Base-by-base conservation (phyloP, 2,329 filamentous ascomycete species). In the Calonectria hongkongensis region DNA sequence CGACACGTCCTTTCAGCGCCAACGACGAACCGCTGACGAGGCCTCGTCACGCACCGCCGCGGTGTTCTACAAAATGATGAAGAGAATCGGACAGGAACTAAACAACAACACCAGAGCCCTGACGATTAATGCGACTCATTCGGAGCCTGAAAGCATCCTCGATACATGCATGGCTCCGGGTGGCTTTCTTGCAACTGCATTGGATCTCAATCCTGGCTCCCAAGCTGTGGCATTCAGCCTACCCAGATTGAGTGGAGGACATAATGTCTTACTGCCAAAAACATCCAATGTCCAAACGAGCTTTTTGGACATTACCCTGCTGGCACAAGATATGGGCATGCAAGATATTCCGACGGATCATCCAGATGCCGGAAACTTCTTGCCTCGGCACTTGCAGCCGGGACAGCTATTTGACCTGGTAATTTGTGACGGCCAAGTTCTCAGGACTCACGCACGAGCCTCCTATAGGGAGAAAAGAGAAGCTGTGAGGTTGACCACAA, bases 151-250 rank as follows among this genome's bases (percentile, higher is more conserved):
- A 4, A 58, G 54, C 10, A 82, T 91, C 25, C 85, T 92, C 1
- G 89, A 92, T 74, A 83, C 90, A 73, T 90, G 89, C 78, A 87
- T 88, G 82, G 89, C 89, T 0, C 89, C 89, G 0, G 89, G 89
- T 5, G 89, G 87, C 1, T 92, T 89, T 74, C 79, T 87, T 3
- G 72, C 75, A 0, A 81, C 79, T 10, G 84, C 84, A 0, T 73
- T 89, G 30, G 43, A 78, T 4, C 71, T 75, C 13, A 87, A 86
- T 62, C 84, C 80, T 0, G 41, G 60, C 0, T 82, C 86, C 3
- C 66, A 33, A 0, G 79, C 80, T 21, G 77, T 83, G 18, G 80
- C 75, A 0, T 84, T 90, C 69, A 89, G 78, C 36, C 79, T 90
- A 1, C 86, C 87, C 0, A 12, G 66, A 0, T 48, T 75, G 0